Base-by-base conservation (phyloP, 345 rosid genomes). In the Hypericum androsaemum region DNA sequence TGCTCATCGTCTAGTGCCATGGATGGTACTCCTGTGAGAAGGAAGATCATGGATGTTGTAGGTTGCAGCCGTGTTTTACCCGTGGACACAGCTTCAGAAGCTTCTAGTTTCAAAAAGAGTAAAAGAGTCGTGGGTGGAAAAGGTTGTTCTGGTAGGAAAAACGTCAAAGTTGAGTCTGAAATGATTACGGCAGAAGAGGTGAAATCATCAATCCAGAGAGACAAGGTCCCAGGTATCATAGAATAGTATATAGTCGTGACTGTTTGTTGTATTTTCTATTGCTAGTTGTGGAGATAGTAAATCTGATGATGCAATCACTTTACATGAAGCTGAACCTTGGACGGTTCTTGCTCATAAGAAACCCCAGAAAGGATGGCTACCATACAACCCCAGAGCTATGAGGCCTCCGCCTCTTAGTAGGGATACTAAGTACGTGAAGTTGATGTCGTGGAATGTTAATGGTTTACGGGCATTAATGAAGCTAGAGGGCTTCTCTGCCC, bases 361-460 rank as follows among this genome's bases (percentile, higher is more conserved):
- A 80, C 98, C 96, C 52, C 80, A 88, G 52, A 77, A 88, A 58
- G 83, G 67, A 58, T 92, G 96, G 95, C 64, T 75, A 52, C 72
- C 88, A 5, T 87, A 90, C 72, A 84, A 80, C 66, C 95, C 96
- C 35, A 71, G 77, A 68, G 82, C 71, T 47, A 79, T 84, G 95
- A 84, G 92, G 66, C 86, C 78, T 60, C 70, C 72, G 37, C 76
- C 80, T 68, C 80, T 65, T 47, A 37, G 67, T 32, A 62, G 55
- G 56, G 80, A 76, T 58, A 60, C 74, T 16, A 70, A 71, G 62
- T 74, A 45, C 65, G 56, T 80, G 58, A 90, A 82, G 66, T 58
- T 90, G 52, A 54, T 87, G 82, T 87, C 98, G 53, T 90, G 98
- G 98, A 90, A 87, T 67, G 96, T 90, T 60, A 90, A 90, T 72